A percentile compares a stretch with the other conserved stretches of the same genome.
Conservation (phyloP, 2,329 filamentous ascomycete species). For the Dothistroma pini region DNA sequence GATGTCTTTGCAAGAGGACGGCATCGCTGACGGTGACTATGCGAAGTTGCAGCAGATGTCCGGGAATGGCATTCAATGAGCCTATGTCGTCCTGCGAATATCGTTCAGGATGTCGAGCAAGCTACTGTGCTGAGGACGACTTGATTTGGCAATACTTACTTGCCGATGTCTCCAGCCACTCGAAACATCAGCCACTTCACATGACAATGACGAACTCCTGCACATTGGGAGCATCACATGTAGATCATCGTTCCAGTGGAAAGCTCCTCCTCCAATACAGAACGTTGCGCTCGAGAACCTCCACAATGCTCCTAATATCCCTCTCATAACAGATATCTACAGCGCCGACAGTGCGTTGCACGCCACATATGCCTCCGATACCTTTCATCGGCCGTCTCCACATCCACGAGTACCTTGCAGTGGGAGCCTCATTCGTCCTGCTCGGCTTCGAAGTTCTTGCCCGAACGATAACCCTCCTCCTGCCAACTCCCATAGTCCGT, state of each 20-base stretch:
- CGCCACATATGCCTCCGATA: conserved; percentile 51
- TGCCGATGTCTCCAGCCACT: neutral
- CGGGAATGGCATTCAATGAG: neutral
- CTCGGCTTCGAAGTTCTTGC: conserved; percentile 79
- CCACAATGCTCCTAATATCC: neutral
- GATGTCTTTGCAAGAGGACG: conserved; percentile 94
- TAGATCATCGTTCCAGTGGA: neutral
- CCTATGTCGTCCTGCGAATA: neutral
- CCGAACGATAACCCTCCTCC: conserved; percentile 78
- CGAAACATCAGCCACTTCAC: conserved; percentile 3
- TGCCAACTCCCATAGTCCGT: conserved; percentile 76
- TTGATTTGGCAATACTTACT: too few relatives aligned
- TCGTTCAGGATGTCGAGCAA: neutral
- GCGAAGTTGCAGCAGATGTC: neutral
- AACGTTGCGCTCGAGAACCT: too few relatives aligned
- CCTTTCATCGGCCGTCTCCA: conserved; percentile 61
- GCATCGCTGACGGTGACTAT: conserved; percentile 55
- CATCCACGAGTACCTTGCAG: conserved; percentile 75
- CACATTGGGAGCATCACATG: neutral
- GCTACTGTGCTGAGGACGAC: neutral
- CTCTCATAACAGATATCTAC: neutral
- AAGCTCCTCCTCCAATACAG: too few relatives aligned
- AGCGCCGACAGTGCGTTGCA: neutral
- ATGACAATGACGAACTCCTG: conserved; percentile 15
- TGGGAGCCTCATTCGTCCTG: conserved; percentile 78